Percentiles rank a stretch among this genome's conserved stretches.
Evolutionary conservation across 1,139 yeast genomes (phyloP).

Genomic region (Wickerhamomyces sp.): DNA sequence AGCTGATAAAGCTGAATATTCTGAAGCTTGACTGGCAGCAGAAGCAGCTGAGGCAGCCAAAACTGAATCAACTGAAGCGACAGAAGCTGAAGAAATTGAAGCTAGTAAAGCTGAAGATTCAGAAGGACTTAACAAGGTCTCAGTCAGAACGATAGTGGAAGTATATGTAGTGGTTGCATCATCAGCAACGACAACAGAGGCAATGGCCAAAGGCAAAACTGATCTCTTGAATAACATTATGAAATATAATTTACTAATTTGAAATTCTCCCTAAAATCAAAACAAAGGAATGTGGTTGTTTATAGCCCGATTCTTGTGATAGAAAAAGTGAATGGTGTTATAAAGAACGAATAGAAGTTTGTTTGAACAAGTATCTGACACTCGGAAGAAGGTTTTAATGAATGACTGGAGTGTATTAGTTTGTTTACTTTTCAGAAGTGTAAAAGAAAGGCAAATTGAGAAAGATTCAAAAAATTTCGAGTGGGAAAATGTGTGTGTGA

Average conservation of each 20-base stretch:
- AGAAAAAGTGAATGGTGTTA: neutral
- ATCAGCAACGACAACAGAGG: constrained; percentile 17
- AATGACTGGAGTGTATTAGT: constrained; percentile 8
- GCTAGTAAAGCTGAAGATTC: constrained; percentile 20
- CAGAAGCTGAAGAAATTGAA: constrained; percentile 6
- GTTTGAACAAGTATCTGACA: neutral
- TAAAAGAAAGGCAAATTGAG: neutral
- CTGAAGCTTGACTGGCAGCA: constrained; percentile 9
- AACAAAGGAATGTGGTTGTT: neutral
- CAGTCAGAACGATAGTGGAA: constrained; percentile 20
- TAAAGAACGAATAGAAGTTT: no score
- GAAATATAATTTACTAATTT: no score
- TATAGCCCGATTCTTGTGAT: neutral
- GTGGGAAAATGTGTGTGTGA: neutral
- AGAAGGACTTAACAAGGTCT: constrained; percentile 21
- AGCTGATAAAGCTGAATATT: no score
- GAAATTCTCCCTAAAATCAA: neutral
- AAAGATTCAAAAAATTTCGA: neutral
- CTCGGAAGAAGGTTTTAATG: constrained; percentile 5
- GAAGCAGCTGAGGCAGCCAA: constrained; percentile 10
- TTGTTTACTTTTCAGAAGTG: neutral
- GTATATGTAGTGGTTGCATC: constrained; percentile 25
- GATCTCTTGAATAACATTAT: constrained; percentile 22
- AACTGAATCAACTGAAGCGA: constrained; percentile 6
- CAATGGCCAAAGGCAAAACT: constrained; percentile 19